Base-by-base conservation (phyloP, 306 rosid genomes). In the Urtica urens region DNA sequence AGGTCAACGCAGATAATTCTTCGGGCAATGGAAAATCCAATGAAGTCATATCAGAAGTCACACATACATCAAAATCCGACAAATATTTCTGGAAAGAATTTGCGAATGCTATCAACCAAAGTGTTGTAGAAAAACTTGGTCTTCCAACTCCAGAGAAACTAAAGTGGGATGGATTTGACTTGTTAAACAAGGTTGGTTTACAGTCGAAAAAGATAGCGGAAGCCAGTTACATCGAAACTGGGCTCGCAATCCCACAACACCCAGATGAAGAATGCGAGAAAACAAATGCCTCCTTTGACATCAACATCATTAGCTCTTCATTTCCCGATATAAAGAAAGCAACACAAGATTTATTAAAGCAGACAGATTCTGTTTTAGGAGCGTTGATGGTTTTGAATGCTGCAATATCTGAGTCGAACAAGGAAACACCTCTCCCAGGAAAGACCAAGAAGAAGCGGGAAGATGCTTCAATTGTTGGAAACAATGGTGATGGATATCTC, bases 331-430 rank as follows among this genome's bases (percentile, higher is more conserved):
- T 88, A 14, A 78, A 70, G 72, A 78, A 79, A 72, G 82, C 72
- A 17, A 84, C 87, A 28, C 46, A 72, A 51, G 87, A 78, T 50
- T 70, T 88, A 65, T 50, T 84, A 62, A 81, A 63, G 54, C 97
- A 88, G 61, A 88, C 97, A 37, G 97, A 88, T 58, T 84, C 97
- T 53, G 70, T 88, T 60, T 74, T 88, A 68, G 97, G 95, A 63
- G 76, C 78, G 40, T 68, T 88, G 57, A 78, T 88, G 97, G 86
- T 88, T 72, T 77, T 81, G 65, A 69, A 86, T 21, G 87, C 95
- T 55, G 49, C 95, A 40, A 64, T 84, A 63, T 80, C 95, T 61
- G 77, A 81, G 68, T 57, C 67, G 64, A 78, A 74, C 52, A 74
- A 67, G 69, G 79, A 81, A 49, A 71, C 58, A 23, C 53, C 12